Percentiles rank a stretch among this genome's conserved stretches.
Conservation (phyloP, 2,329 filamentous ascomycete species). For the Trichoderma citrinoviride region DNA sequence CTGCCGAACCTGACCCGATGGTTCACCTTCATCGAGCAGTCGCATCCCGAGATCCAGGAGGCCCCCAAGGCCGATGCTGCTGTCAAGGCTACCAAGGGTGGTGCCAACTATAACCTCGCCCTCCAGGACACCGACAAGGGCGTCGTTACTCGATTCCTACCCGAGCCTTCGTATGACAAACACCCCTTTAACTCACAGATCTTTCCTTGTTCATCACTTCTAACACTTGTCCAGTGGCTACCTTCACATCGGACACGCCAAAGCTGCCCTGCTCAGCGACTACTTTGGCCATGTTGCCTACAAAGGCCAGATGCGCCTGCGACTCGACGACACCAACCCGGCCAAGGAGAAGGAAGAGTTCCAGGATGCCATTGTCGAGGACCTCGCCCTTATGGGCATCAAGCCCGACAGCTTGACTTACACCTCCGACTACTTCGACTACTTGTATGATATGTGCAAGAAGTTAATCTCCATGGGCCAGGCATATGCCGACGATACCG, state of each 20-base stretch:
- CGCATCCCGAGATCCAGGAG: slow-evolving; percentile 70
- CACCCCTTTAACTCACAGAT: not conserved
- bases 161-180: slow-evolving; percentile 75
- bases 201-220: not conserved
- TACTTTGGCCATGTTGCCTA: slow-evolving; percentile 96
- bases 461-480: slow-evolving; percentile 81
- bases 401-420: slow-evolving; percentile 83
- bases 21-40: slow-evolving; percentile 82
- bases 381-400: slow-evolving; percentile 87
- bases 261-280: slow-evolving; percentile 89
- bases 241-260: slow-evolving; percentile 93
- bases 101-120: slow-evolving; percentile 85
- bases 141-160: slow-evolving; percentile 88
- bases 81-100: slow-evolving; percentile 72
- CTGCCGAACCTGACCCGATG: slow-evolving; percentile 78
- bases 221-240: slow-evolving; percentile 58
- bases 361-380: slow-evolving; percentile 89
- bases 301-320: slow-evolving; percentile 83
- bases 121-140: slow-evolving; percentile 82
- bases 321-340: slow-evolving; percentile 97
- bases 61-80: slow-evolving; percentile 69
- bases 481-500: slow-evolving; percentile 93
- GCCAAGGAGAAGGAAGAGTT: slow-evolving; percentile 97
- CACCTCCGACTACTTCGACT: slow-evolving; percentile 93
- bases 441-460: slow-evolving; percentile 82